These are phyloP conservation scores for Kazachstania psychrophila DNA, from an alignment of 805 yeast species.

Conservation along the genomic window DNA sequence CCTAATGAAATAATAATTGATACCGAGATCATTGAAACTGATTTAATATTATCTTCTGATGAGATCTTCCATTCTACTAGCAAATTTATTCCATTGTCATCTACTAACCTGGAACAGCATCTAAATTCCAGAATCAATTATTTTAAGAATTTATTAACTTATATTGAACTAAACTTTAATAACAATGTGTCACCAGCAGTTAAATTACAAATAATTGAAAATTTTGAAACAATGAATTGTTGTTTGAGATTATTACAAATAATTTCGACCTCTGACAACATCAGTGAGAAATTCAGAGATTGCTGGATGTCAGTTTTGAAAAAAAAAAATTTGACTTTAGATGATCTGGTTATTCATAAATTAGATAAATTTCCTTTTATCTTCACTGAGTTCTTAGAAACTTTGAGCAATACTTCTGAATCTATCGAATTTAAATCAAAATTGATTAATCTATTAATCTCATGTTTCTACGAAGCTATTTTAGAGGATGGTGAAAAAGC, in stretches of 20 bases:
- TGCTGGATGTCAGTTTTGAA: slow-evolving; percentile 9
- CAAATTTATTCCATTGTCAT: slow-evolving; percentile 44
- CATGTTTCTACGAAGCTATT: slow-evolving; percentile 23
- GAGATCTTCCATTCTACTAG: slow-evolving; percentile 54
- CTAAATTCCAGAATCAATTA: slow-evolving; percentile 41
- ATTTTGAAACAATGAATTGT: slow-evolving; percentile 39
- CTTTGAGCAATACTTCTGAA: slow-evolving; percentile 8
- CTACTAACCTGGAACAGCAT: slow-evolving; percentile 43
- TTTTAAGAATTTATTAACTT: slow-evolving; percentile 38
- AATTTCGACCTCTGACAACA: slow-evolving; percentile 6
- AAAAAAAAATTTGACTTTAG: slow-evolving; percentile 10
- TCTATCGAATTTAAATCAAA: slow-evolving; percentile 12
- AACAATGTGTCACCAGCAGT: slow-evolving; percentile 29
- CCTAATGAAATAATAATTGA: slow-evolving; percentile 39
- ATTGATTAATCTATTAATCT: slow-evolving; percentile 18
- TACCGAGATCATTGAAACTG: slow-evolving; percentile 37
- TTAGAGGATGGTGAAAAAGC: slow-evolving; percentile 35
- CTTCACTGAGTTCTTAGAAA: slow-evolving; percentile 19
- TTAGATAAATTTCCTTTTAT: slow-evolving; percentile 21
- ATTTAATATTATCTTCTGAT: slow-evolving; percentile 41
- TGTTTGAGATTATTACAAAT: slow-evolving; percentile 37
- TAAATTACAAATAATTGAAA: slow-evolving; percentile 33
- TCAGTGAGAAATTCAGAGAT: slow-evolving; percentile 1
- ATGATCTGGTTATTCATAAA: slow-evolving; percentile 19
- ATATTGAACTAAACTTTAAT: slow-evolving; percentile 38